Conservation (phyloP, 306 rosid genomes). For the Trifolium repens region DNA sequence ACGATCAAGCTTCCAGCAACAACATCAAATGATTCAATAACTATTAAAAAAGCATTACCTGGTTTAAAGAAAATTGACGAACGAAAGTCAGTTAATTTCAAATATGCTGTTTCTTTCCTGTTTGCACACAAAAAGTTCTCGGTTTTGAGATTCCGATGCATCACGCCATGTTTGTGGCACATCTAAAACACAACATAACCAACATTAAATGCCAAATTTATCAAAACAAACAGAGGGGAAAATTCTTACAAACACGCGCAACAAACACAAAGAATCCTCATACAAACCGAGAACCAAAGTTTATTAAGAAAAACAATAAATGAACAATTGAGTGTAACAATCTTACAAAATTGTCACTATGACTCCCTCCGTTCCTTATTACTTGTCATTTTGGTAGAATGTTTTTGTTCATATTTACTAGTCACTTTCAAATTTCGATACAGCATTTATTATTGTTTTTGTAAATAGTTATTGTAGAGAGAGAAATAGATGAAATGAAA, state of each 20-base stretch:
- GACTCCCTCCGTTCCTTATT: too few species aligned
- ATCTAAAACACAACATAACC: slow-evolving; percentile 53
- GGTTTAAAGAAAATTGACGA: slow-evolving; percentile 84
- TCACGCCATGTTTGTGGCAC: slow-evolving; percentile 92
- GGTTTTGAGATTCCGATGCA: slow-evolving; percentile 87
- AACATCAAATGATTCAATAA: not conserved
- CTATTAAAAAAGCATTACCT: slow-evolving; percentile 55
- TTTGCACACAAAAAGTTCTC: slow-evolving; percentile 84
- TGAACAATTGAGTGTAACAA: too few species aligned
- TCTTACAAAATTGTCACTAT: too few species aligned
- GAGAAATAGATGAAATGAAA: too few species aligned
- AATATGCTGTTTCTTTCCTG: slow-evolving; percentile 74
- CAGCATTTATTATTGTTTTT: too few species aligned
- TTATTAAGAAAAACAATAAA: too few species aligned
- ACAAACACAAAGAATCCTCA: not conserved
- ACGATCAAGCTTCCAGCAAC: not conserved
- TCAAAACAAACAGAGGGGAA: not conserved
- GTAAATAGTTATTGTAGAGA: too few species aligned
- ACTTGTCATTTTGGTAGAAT: too few species aligned
- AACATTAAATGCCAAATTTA: slow-evolving; percentile 27
- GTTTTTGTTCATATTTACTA: too few species aligned
- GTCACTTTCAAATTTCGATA: too few species aligned
- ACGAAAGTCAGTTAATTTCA: slow-evolving; percentile 92
- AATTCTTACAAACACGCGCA: not conserved
- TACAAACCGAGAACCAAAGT: not conserved